Conservation (phyloP, 2,329 filamentous ascomycete genomes). For the Chrysoporthe puriensis region DNA sequence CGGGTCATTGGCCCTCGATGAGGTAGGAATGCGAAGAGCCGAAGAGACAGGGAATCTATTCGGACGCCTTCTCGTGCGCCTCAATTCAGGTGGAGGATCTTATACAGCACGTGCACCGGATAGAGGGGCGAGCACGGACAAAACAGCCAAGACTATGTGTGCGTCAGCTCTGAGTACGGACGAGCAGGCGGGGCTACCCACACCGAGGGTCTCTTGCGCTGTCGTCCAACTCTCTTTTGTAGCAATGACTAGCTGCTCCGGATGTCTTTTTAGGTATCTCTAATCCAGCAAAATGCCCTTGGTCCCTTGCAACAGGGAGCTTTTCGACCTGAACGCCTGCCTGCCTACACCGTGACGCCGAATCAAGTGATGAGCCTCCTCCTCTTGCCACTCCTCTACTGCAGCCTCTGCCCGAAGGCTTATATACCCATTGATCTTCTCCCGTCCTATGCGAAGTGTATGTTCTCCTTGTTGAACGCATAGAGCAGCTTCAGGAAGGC, state of each 20-base stretch:
- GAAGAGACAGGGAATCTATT: too few species aligned
- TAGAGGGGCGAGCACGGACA: too few species aligned
- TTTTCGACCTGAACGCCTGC: conserved; percentile 24
- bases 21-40: too few species aligned
- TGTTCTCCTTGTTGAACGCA: conserved; percentile 88
- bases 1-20: too few species aligned
- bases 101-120: too few species aligned
- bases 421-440: not conserved
- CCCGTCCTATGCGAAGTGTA: conserved; percentile 76
- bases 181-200: too few species aligned
- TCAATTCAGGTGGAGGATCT: too few species aligned
- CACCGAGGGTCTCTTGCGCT: too few species aligned
- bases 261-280: conserved; percentile 22
- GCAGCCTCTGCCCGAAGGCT: not conserved
- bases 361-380: not conserved
- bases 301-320: not conserved
- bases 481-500: conserved; percentile 82
- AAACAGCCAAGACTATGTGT: too few species aligned
- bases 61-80: too few species aligned
- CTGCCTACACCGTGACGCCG: conserved; percentile 18
- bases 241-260: not conserved
- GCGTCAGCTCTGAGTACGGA: too few species aligned
- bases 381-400: not conserved
- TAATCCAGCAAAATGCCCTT: conserved; percentile 1
- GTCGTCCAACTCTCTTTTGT: not conserved